A percentile compares a stretch with the other conserved stretches of the same genome.
Evolutionary conservation across 2,329 filamentous ascomycete species (phyloP).

Genomic region (Aspergillus sp.): DNA sequence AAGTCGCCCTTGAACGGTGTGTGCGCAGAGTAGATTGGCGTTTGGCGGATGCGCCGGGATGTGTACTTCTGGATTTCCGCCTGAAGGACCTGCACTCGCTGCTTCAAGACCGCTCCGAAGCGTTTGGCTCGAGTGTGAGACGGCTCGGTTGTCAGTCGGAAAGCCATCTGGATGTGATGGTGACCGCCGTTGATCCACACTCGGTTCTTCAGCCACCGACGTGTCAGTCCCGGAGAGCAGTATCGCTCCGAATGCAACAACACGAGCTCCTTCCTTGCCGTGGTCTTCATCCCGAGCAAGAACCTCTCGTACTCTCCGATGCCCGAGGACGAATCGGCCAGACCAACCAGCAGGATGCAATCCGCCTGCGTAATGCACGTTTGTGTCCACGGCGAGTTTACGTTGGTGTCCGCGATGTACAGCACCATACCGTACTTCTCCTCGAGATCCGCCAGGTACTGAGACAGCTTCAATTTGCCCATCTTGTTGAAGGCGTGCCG

Average conservation of each 20-base stretch:
- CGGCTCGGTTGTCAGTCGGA: slow-evolving; percentile 65
- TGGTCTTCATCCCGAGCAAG: slow-evolving; percentile 93
- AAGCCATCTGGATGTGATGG: slow-evolving; percentile 94
- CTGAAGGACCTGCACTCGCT: slow-evolving; percentile 86
- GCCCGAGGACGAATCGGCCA: slow-evolving; percentile 79
- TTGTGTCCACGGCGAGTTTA: slow-evolving; percentile 96
- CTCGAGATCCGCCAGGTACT: slow-evolving; percentile 92
- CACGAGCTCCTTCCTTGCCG: slow-evolving; percentile 84
- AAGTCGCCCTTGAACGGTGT: slow-evolving; percentile 95
- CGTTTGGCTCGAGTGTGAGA: slow-evolving; percentile 65
- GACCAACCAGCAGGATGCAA: slow-evolving; percentile 83
- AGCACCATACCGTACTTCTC: slow-evolving; percentile 94
- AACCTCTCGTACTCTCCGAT: slow-evolving; percentile 97
- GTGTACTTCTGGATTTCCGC: slow-evolving; percentile 98
- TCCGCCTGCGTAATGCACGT: slow-evolving; percentile 96
- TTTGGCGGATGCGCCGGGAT: slow-evolving; percentile 79
- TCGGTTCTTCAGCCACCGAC: slow-evolving; percentile 82
- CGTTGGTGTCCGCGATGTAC: slow-evolving; percentile 92
- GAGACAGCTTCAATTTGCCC: slow-evolving; percentile 89
- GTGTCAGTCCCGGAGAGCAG: slow-evolving; percentile 71
- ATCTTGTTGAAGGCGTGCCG: slow-evolving; percentile 95
- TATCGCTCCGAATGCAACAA: slow-evolving; percentile 83
- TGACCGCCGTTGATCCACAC: slow-evolving; percentile 98
- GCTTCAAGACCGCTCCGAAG: slow-evolving; percentile 77
- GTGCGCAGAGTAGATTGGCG: slow-evolving; percentile 80